A percentile compares a stretch with the other conserved stretches of the same genome.
These are phyloP conservation scores for Aaosphaeria pasadenensis DNA, from an alignment of 2,329 filamentous ascomycete genomes.

Conservation along the genomic window DNA sequence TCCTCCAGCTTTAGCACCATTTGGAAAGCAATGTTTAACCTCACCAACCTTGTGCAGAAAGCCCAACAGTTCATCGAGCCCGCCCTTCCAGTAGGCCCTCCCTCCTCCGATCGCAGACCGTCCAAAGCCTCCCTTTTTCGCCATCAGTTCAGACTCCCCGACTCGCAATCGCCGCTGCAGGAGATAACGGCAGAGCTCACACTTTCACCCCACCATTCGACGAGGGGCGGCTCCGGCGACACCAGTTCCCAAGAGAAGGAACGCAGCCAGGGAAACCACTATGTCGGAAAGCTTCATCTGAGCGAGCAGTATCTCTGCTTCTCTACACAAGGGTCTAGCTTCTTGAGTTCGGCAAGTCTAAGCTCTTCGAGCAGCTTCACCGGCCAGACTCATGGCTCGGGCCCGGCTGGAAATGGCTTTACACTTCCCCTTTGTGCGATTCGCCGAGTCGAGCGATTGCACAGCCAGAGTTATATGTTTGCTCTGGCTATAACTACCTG, in stretches of 20 bases:
- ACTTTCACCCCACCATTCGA: constrained; percentile 64
- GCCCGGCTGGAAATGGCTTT: constrained; percentile 92
- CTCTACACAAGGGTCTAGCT: constrained; percentile 88
- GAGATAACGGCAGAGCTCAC: constrained; percentile 97
- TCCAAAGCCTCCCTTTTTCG: constrained; percentile 93
- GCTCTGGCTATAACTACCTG: constrained; percentile 92
- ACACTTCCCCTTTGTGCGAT: constrained; percentile 91
- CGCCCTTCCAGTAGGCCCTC: constrained; percentile 67
- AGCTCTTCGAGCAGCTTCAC: constrained; percentile 81
- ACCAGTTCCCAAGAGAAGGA: constrained; percentile 61
- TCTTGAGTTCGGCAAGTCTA: constrained; percentile 74
- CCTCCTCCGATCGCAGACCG: constrained; percentile 70
- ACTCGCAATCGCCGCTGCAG: constrained; percentile 87
- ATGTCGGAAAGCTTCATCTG: constrained; percentile 87
- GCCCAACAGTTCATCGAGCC: constrained; percentile 94
- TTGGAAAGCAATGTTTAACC: constrained; percentile 41
- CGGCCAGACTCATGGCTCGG: constrained; percentile 87
- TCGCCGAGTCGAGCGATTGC: constrained; percentile 84
- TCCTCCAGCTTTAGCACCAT: neutral
- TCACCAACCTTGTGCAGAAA: constrained; percentile 87
- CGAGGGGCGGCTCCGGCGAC: constrained; percentile 41
- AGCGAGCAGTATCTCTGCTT: constrained; percentile 96
- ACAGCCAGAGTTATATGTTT: constrained; percentile 89
- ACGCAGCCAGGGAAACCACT: constrained; percentile 74
- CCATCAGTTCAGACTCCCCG: constrained; percentile 91